Conservation (phyloP, 148 eudicot genomes). For the Dysphania ambrosioides region DNA sequence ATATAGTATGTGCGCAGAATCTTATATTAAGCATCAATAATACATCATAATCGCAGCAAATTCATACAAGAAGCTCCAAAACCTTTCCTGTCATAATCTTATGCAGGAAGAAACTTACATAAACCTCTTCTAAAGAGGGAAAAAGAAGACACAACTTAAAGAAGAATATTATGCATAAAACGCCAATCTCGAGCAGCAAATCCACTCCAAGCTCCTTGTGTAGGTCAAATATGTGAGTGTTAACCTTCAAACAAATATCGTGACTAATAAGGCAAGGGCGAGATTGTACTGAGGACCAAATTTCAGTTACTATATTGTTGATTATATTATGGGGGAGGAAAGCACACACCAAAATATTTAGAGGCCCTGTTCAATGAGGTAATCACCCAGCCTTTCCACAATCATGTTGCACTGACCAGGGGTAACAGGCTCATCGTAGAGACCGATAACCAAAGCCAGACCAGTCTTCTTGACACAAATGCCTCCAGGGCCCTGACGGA, state of each 20-base stretch:
- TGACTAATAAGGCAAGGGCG: too few species aligned
- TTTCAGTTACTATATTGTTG: too few species aligned
- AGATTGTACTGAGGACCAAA: too few species aligned
- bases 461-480: conserved; percentile 48
- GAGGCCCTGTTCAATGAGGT: conserved; percentile 41
- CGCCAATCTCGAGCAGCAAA: conserved; percentile 26
- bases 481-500: conserved; percentile 51
- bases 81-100: conserved; percentile 24
- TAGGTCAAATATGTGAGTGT: conserved; percentile 18
- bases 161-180: conserved; percentile 19
- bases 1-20: too few species aligned
- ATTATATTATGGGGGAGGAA: neutral
- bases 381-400: conserved; percentile 41
- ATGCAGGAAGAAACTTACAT: conserved; percentile 25
- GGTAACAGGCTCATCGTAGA: conserved; percentile 48
- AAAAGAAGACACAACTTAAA: neutral
- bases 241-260: conserved; percentile 29
- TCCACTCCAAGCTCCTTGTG: conserved; percentile 30
- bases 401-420: conserved; percentile 50
- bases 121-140: conserved; percentile 7
- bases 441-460: conserved; percentile 43
- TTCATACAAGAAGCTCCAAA: conserved; percentile 24
- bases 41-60: conserved; percentile 15
- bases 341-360: conserved; percentile 30
- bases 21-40: too few species aligned